phyloP scores from a whole-genome alignment of 176 grass and related monocot species.

The Thalia dealbata region DNA sequence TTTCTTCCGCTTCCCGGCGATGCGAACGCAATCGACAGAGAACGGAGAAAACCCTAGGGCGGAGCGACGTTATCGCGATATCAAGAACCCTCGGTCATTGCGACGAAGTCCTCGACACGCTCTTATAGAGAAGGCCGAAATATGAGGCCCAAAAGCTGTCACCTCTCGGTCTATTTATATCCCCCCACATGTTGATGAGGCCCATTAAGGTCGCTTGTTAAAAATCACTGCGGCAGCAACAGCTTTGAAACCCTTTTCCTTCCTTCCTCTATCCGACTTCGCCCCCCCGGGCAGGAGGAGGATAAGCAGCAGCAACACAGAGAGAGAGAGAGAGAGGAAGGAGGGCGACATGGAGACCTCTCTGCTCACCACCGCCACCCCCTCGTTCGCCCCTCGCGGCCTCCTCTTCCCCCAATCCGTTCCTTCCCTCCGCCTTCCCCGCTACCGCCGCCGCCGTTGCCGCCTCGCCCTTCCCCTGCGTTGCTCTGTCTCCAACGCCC shows the following conservation, averaged over 20 bases:
- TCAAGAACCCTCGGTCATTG: neutral
- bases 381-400: neutral
- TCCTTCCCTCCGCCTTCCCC: conserved; percentile 4
- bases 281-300: neutral
- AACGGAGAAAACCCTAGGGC: neutral
- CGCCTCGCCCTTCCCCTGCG: conserved; percentile 12
- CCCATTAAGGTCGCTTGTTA: neutral
- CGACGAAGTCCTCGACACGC: neutral
- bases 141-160: neutral
- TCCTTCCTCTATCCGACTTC: neutral
- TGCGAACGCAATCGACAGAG: neutral
- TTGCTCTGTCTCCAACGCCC: neutral
- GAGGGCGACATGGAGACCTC: conserved; percentile 1
- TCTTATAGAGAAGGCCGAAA: neutral
- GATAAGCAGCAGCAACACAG: neutral
- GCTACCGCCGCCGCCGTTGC: conserved; percentile 13
- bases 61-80: neutral
- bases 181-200: neutral
- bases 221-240: neutral
- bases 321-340: neutral
- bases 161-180: no score
- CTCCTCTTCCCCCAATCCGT: conserved; percentile 42
- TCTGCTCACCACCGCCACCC: neutral
- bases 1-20: neutral
- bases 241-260: neutral